phyloP scores from a whole-genome alignment of 2,329 filamentous ascomycete species.

The Tolypocladium endophyticum region DNA sequence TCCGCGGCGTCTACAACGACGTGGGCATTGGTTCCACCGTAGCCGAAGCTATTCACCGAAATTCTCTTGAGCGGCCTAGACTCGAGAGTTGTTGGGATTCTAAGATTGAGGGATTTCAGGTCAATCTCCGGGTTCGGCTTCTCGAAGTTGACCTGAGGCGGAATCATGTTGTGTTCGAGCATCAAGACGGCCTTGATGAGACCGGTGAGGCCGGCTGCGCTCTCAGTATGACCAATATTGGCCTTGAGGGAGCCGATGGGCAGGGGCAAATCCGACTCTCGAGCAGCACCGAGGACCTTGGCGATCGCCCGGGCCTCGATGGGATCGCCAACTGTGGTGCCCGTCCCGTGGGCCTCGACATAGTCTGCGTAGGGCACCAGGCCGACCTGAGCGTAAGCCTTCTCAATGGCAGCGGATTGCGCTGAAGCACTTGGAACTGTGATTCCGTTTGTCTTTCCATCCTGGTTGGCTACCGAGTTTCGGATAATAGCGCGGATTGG shows the following conservation, averaged over 20 bases:
- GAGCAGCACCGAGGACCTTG: conserved; percentile 19
- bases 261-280: conserved; percentile 18
- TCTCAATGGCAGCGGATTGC: conserved; percentile 23
- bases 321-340: conserved; percentile 35
- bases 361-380: conserved; percentile 20
- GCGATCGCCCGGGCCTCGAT: conserved; percentile 32
- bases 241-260: conserved; percentile 34
- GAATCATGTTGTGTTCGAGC: conserved; percentile 20
- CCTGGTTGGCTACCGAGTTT: conserved; percentile 25
- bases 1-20: conserved; percentile 13
- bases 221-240: conserved; percentile 13
- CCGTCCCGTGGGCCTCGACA: conserved; percentile 35
- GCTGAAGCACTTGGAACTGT: conserved; percentile 21
- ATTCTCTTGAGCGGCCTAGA: not conserved
- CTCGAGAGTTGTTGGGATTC: not conserved
- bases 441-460: conserved; percentile 32
- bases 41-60: conserved; percentile 13
- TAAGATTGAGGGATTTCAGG: not conserved
- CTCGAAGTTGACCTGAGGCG: conserved; percentile 17
- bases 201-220: conserved; percentile 16
- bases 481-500: conserved; percentile 25
- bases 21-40: conserved; percentile 17
- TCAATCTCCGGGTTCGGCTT: conserved; percentile 18
- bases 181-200: conserved; percentile 17
- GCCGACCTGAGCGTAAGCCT: conserved; percentile 21